phyloP scores from a whole-genome alignment of 257 asterid species.

The Nicotiana paniculata region DNA sequence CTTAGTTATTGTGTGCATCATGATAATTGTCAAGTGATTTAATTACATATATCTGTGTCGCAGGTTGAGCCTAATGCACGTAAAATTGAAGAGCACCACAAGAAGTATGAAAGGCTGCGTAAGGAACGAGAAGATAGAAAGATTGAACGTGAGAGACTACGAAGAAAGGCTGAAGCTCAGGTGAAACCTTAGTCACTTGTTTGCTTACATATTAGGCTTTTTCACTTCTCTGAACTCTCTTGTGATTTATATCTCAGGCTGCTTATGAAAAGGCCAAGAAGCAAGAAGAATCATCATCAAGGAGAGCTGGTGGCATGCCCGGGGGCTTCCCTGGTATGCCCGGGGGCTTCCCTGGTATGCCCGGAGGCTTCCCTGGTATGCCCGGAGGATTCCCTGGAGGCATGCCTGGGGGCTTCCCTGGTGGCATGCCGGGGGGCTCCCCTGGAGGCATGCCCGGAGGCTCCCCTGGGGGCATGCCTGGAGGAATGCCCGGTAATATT shows the following conservation, averaged over 20 bases:
- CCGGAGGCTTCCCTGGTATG: conserved; percentile 47
- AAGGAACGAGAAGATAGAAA: conserved; percentile 81
- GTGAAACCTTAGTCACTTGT: conserved; percentile 21
- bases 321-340: conserved; percentile 27
- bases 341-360: conserved; percentile 38
- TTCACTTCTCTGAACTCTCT: background rate
- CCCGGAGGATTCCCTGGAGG: conserved; percentile 54
- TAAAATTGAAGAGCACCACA: conserved; percentile 84
- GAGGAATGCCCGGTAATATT: conserved; percentile 48
- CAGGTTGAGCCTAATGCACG: conserved; percentile 96
- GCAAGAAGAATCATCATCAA: conserved; percentile 65
- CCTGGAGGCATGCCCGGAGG: conserved; percentile 32
- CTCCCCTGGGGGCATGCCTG: conserved; percentile 17
- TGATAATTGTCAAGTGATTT: background rate
- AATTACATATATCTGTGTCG: background rate
- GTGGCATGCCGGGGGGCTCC: conserved; percentile 19
- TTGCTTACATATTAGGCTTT: background rate
- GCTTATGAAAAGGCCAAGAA: conserved; percentile 91
- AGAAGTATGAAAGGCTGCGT: conserved; percentile 82
- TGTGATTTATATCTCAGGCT: conserved; percentile 43
- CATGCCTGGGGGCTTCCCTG: conserved; percentile 40
- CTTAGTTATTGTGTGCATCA: background rate
- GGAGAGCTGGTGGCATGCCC: conserved; percentile 33
- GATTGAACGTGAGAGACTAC: conserved; percentile 64
- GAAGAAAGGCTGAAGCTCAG: conserved; percentile 91